Percentiles rank a stretch among this genome's conserved stretches.
Evolutionary conservation across 192 early-diverging fungal genomes (phyloP).

Genomic region (Spizellomyces sp.): DNA sequence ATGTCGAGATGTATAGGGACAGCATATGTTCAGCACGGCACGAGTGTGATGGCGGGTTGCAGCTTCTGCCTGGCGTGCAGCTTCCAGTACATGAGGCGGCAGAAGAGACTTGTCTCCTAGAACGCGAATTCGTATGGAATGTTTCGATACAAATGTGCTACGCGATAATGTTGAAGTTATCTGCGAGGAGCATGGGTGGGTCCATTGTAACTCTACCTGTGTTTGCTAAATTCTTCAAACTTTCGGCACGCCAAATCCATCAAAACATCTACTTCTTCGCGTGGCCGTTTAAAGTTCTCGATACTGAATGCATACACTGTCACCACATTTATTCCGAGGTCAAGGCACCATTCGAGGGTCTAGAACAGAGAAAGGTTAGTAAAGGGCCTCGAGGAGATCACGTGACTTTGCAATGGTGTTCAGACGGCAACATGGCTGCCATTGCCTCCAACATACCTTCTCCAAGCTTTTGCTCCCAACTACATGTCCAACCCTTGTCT

Average conservation of each 20-base stretch:
- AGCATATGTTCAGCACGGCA: conserved; percentile 87
- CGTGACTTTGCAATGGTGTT: conserved; percentile 1
- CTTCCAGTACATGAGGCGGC: conserved; percentile 60
- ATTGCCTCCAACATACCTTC: conserved; percentile 53
- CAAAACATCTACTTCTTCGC: conserved; percentile 80
- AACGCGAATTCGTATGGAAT: conserved; percentile 78
- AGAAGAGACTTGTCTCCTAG: conserved; percentile 76
- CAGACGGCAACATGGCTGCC: conserved; percentile 2
- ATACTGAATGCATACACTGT: conserved; percentile 98
- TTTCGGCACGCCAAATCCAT: conserved; percentile 81
- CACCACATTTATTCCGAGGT: conserved; percentile 81
- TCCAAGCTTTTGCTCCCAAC: conserved; percentile 78
- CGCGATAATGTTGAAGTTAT: not conserved
- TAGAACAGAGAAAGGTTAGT: conserved; percentile 28
- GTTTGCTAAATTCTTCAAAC: conserved; percentile 72
- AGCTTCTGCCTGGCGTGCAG: conserved; percentile 64
- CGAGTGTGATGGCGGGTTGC: conserved; percentile 59
- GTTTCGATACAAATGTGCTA: conserved; percentile 73
- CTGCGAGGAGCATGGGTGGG: not conserved
- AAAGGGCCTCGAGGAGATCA: not conserved
- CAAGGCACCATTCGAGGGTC: conserved; percentile 85
- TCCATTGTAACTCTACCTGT: conserved; percentile 52
- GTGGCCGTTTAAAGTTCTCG: conserved; percentile 92
- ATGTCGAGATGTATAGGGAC: conserved; percentile 88
- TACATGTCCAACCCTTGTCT: conserved; percentile 71